Base-by-base conservation (phyloP, 2,329 filamentous ascomycete genomes). In the Sordariomycetes sp. region DNA sequence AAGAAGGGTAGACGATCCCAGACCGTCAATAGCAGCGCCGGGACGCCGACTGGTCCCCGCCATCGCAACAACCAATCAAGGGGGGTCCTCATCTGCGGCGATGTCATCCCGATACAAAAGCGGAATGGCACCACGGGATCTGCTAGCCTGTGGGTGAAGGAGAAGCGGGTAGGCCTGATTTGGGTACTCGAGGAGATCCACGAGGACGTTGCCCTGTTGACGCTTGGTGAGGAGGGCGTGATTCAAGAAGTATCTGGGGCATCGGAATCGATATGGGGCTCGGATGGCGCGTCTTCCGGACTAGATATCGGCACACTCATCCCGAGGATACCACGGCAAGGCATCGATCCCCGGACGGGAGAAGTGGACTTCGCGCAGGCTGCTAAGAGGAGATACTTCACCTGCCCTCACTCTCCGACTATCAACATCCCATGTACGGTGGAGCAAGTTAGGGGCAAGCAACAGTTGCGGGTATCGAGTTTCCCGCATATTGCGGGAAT, bases 161-260 rank as follows among this genome's bases (percentile, higher is more conserved):
- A 99, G 71, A 99, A 99, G 72, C 83, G 87, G 54, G 86, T 90
- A 57, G 92, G 93, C 11, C 74, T 99, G 60, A 97, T 99, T 60
- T 99, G 94, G 94, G 94, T 99, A 10, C 74, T 99, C 2, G 94
- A 99, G 70, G 94, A 99, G 72, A 97, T 99, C 61, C 90, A 93
- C 58, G 94, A 99, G 72, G 92, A 99, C 69, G 86, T 94, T 46
- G 91, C 89, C 3, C 82, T 84, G 61, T 73, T 99, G 51, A 80
- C 78, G 12, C 79, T 96, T 22, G 89, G 95, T 67, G 86, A 91
- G 59, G 85, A 90, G 32, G 91, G 90, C 50, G 79, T 81, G 51
- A 81, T 97, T 20, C 79, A 83, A 32, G 83, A 80, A 56, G 79
- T 88, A 43, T 79, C 80, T 2, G 93, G 93, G n/a, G 82, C 88